Evolutionary conservation across 2,329 filamentous ascomycete genomes (phyloP), one percentile per base, ranked within the genome.

Genomic region (Fusarium ramigenum): DNA sequence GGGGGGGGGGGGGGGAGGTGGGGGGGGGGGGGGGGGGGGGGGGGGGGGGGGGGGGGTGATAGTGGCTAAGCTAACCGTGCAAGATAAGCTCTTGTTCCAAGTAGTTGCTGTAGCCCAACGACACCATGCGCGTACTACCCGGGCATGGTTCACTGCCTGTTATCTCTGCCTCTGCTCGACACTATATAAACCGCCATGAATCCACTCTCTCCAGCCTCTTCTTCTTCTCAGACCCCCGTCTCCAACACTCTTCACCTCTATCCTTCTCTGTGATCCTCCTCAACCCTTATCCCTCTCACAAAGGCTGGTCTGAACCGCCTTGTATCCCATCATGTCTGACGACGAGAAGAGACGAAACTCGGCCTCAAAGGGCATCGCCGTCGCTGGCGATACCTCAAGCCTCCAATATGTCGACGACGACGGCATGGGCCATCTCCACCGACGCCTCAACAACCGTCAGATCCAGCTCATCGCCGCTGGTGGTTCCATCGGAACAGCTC

Each of bases 381-480:
- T 50, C 39, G 64, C 37, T 9, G 66, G 64, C 37, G 71, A 74
- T 36, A 30, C 18, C 37, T 28, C 47, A 18, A 73, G 71, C 50
- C 10, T 73, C 2, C 59, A 59, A 36, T 50, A 21, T 36, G 30
- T 43, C 18, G 52, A 49, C 18, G 57, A 63, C 9, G 36, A 49
- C 19, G 65, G 21, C 39, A 72, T 74, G 71, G 72, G 72, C 21
- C 67, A 75, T 34, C 72, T 74, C 23, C 72, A 74, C 19, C 60
- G 72, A 23, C 46, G 72, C 30, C 72, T 74, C 32, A 65, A 65
- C 40, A 74, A 74, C 59, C 63, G 72, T 40, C 72, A 74, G 60
- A 72, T 74, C 68, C 72, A 74, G 71, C 77, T 88, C 53, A 73
- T 73, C 42, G 71, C 71, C n/a, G 71, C 71, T 2, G 71, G 71